A percentile compares a stretch with the other conserved stretches of the same genome.
Evolutionary conservation across 768 basidiomycete genomes (phyloP).

Genomic region (Pholiota conissans): DNA sequence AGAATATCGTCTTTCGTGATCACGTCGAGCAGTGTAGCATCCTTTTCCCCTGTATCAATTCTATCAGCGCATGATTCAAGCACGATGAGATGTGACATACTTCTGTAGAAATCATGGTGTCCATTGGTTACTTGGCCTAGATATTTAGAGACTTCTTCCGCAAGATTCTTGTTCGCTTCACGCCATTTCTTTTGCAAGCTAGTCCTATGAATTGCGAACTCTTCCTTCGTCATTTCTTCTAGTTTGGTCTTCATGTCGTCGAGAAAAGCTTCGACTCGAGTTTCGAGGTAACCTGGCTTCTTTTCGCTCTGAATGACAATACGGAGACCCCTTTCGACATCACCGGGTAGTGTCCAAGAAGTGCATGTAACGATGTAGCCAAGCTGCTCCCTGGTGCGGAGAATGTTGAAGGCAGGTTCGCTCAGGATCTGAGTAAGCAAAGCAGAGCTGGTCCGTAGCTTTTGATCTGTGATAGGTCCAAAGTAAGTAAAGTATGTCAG

Average conservation of each 20-base stretch:
- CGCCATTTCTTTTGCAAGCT: slow-evolving; percentile 80
- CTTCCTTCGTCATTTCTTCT: slow-evolving; percentile 64
- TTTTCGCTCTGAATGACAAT: slow-evolving; percentile 91
- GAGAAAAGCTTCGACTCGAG: slow-evolving; percentile 87
- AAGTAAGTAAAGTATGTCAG: slow-evolving; percentile 85
- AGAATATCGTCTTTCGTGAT: slow-evolving; percentile 79
- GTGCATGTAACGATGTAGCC: slow-evolving; percentile 85
- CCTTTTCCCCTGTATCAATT: slow-evolving; percentile 58
- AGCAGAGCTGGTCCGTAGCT: slow-evolving; percentile 61
- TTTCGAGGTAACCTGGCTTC: slow-evolving; percentile 76
- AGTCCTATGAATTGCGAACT: slow-evolving; percentile 77
- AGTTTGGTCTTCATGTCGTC: slow-evolving; percentile 68
- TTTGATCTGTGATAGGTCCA: slow-evolving; percentile 65
- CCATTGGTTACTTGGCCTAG: slow-evolving; percentile 74
- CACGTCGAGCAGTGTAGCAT: slow-evolving; percentile 61
- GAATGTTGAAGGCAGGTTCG: slow-evolving; percentile 90
- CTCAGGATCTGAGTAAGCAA: slow-evolving; percentile 81
- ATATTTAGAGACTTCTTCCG: slow-evolving; percentile 73
- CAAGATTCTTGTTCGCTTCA: slow-evolving; percentile 87
- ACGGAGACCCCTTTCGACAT: slow-evolving; percentile 72
- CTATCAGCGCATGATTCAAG: slow-evolving; percentile 4
- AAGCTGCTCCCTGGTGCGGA: slow-evolving; percentile 93
- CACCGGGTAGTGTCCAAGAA: slow-evolving; percentile 57
- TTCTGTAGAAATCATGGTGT: slow-evolving; percentile 83
- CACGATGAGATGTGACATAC: slow-evolving; percentile 44